Conservation (phyloP, 164 flowering plant species). For the Umbilicus rupestris region DNA sequence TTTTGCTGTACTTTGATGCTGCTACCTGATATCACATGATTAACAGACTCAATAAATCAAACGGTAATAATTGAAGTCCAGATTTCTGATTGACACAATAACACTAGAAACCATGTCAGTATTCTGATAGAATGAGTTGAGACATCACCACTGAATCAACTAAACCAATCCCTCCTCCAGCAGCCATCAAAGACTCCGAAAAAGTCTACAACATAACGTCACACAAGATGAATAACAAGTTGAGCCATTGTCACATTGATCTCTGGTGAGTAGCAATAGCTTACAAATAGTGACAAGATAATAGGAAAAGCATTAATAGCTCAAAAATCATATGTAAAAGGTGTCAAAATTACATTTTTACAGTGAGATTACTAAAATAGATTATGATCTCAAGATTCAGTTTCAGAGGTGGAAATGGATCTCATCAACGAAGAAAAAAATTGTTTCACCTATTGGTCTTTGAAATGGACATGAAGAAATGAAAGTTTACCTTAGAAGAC, state of each 20-base stretch:
- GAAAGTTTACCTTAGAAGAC: constrained; percentile 5
- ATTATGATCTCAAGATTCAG: neutral
- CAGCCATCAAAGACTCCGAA: constrained; percentile 82
- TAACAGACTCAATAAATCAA: constrained; percentile 13
- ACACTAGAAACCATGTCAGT: neutral
- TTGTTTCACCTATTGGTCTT: neutral
- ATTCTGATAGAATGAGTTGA: constrained; percentile 26
- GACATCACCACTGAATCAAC: constrained; percentile 87
- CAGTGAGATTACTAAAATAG: neutral
- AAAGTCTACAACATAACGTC: constrained; percentile 55
- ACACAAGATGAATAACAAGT: neutral
- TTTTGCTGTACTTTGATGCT: constrained; percentile 37
- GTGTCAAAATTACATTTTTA: no score
- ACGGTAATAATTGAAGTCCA: neutral
- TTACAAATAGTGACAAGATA: no score
- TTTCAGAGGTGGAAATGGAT: neutral
- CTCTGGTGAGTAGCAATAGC: no score
- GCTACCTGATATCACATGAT: constrained; percentile 47
- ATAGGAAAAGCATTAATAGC: no score
- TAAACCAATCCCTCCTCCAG: constrained; percentile 85
- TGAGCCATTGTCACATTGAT: neutral
- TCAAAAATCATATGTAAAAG: no score
- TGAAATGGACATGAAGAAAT: neutral
- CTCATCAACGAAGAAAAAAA: neutral
- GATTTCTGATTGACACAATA: neutral